A percentile compares a stretch with the other conserved stretches of the same genome.
Evolutionary conservation across 2,329 filamentous ascomycete species (phyloP).

Genomic region (Nectriaceae sp.): DNA sequence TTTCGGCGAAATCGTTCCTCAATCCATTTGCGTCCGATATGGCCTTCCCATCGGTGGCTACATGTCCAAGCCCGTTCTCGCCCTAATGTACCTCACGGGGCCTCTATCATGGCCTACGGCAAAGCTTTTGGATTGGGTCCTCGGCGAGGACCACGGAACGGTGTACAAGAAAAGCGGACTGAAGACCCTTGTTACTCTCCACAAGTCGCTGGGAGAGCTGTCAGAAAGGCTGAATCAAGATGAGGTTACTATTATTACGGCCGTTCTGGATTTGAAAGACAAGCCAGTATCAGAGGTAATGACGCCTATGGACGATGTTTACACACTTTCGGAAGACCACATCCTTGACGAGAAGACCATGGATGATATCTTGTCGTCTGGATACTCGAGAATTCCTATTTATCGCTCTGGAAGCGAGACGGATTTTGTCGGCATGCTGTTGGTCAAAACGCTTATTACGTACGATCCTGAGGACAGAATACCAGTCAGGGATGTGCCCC

Average conservation of each 20-base stretch:
- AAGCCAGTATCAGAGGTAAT: constrained; percentile 95
- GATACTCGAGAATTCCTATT: constrained; percentile 95
- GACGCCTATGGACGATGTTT: constrained; percentile 98
- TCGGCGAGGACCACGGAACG: constrained; percentile 94
- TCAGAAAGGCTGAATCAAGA: constrained; percentile 93
- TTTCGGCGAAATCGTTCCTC: constrained; percentile 94
- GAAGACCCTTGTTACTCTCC: constrained; percentile 93
- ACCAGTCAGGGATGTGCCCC: constrained; percentile 83
- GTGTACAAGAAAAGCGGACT: constrained; percentile 97
- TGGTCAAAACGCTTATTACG: constrained; percentile 98
- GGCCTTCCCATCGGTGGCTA: constrained; percentile 92
- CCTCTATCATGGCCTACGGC: constrained; percentile 93
- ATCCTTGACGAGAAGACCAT: constrained; percentile 91
- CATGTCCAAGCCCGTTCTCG: constrained; percentile 85
- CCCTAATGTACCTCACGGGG: constrained; percentile 88
- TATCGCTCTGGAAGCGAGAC: constrained; percentile 79
- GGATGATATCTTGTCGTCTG: constrained; percentile 88
- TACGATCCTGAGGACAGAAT: constrained; percentile 95
- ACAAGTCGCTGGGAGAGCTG: constrained; percentile 85
- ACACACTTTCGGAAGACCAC: constrained; percentile 94
- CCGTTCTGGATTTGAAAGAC: constrained; percentile 92
- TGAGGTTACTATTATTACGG: constrained; percentile 98
- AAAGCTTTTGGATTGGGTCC: constrained; percentile 88
- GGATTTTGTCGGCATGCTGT: constrained; percentile 95
- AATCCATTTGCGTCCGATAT: constrained; percentile 95